Percentiles rank a stretch among this genome's conserved stretches.
phyloP scores from a whole-genome alignment of 768 basidiomycete species.

The Brasilioporus rufonigricans region DNA sequence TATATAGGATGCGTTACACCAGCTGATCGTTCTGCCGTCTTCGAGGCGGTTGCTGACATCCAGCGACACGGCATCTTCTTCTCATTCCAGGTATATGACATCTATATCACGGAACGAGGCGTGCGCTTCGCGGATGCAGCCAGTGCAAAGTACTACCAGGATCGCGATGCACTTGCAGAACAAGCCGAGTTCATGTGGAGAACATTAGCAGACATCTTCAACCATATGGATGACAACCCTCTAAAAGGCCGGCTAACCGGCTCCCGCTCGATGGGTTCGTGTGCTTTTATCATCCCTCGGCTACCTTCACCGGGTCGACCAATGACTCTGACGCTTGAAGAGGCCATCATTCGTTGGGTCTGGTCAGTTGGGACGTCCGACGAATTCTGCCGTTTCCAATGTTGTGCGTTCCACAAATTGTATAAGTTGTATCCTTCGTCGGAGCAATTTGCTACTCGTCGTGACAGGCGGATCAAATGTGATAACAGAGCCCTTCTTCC shows the following conservation, averaged over 20 bases:
- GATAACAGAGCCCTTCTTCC: slow-evolving; percentile 10
- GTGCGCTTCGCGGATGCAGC: slow-evolving; percentile 28
- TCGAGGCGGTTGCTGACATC: slow-evolving; percentile 31
- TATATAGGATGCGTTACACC: slow-evolving; percentile 18
- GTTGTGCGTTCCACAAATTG: not conserved
- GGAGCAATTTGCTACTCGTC: not conserved
- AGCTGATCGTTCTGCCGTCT: slow-evolving; percentile 28
- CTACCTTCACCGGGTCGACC: slow-evolving; percentile 24
- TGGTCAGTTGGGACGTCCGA: slow-evolving; percentile 22
- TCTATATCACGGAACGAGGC: slow-evolving; percentile 30
- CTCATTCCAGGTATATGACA: slow-evolving; percentile 15
- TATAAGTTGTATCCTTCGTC: not conserved
- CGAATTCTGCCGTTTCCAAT: not conserved
- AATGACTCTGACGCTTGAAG: slow-evolving; percentile 16
- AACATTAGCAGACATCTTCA: slow-evolving; percentile 20
- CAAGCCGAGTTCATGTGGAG: slow-evolving; percentile 18
- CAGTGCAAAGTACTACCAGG: slow-evolving; percentile 14
- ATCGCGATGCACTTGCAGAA: slow-evolving; percentile 27
- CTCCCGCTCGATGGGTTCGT: slow-evolving; percentile 7
- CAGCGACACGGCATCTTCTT: slow-evolving; percentile 29
- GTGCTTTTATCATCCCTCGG: slow-evolving; percentile 24
- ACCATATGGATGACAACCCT: slow-evolving; percentile 6
- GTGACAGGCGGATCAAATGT: slow-evolving; percentile 7
- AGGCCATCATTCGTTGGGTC: slow-evolving; percentile 18
- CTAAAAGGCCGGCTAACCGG: not conserved